Conservation (phyloP, 352 stramenopile species). For the Pythium diclinum region DNA sequence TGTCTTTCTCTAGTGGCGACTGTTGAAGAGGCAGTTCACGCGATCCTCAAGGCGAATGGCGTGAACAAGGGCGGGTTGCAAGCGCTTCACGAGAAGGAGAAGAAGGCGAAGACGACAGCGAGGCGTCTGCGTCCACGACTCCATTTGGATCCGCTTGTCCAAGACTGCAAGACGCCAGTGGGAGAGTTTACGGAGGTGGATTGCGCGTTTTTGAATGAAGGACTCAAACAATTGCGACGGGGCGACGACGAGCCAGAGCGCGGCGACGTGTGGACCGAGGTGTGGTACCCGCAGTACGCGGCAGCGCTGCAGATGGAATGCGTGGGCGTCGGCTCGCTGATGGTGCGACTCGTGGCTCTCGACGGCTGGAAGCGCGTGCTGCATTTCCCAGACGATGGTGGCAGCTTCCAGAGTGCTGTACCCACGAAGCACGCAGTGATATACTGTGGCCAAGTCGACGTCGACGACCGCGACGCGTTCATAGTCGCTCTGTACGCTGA, state of each 20-base stretch:
- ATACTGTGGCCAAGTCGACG: slow-evolving; percentile 31
- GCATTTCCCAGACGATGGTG: slow-evolving; percentile 30
- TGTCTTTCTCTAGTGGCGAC: neutral
- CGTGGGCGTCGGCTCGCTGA: slow-evolving; percentile 17
- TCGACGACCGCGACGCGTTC: slow-evolving; percentile 19
- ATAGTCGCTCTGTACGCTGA: neutral
- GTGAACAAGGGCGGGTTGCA: neutral
- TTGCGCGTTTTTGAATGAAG: neutral
- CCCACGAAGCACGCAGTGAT: slow-evolving; percentile 22
- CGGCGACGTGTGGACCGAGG: slow-evolving; percentile 1
- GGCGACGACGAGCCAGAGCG: neutral
- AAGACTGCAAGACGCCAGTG: neutral
- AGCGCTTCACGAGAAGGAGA: neutral
- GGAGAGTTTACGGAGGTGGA: neutral
- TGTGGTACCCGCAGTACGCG: slow-evolving; percentile 44
- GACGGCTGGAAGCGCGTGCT: slow-evolving; percentile 38
- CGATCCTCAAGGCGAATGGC: neutral
- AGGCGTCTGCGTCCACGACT: neutral
- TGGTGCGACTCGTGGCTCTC: slow-evolving; percentile 35
- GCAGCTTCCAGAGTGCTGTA: slow-evolving; percentile 36
- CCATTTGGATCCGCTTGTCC: neutral
- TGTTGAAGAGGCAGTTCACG: neutral
- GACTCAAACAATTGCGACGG: neutral
- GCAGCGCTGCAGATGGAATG: slow-evolving; percentile 34
- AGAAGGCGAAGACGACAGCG: neutral